A percentile compares a stretch with the other conserved stretches of the same genome.
Evolutionary conservation across 1,139 yeast genomes (phyloP).

Genomic region (Kodamaea anthophila): DNA sequence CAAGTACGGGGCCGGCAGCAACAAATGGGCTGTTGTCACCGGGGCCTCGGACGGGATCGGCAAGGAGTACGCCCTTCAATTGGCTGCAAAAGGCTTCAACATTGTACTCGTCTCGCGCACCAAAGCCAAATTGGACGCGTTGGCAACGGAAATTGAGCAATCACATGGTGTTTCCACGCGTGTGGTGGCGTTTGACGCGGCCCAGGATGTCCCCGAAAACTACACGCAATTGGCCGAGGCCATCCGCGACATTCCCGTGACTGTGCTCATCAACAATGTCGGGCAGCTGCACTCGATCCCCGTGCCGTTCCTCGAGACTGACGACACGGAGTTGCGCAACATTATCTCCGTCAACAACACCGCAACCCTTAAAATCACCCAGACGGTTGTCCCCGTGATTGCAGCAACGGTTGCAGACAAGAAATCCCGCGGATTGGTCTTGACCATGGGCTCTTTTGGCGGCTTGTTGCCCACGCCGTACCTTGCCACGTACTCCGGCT

Average conservation of each 20-base stretch:
- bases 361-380: constrained; percentile 81
- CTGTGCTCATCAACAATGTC: constrained; percentile 82
- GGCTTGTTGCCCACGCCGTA: constrained; percentile 91
- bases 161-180: constrained; percentile 60
- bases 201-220: constrained; percentile 48
- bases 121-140: constrained; percentile 59
- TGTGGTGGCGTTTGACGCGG: constrained; percentile 73
- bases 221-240: constrained; percentile 46
- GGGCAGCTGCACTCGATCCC: constrained; percentile 95
- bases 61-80: constrained; percentile 78
- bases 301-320: constrained; percentile 82
- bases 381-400: constrained; percentile 64
- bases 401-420: constrained; percentile 41
- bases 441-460: constrained; percentile 96
- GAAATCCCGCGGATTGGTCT: constrained; percentile 59
- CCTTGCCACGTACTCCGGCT: constrained; percentile 91
- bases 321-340: constrained; percentile 61
- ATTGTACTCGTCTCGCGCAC: constrained; percentile 82
- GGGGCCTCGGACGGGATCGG: constrained; percentile 99
- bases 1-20: constrained; percentile 63
- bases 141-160: constrained; percentile 58
- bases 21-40: constrained; percentile 85
- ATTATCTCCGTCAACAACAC: constrained; percentile 82
- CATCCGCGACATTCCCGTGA: constrained; percentile 50
- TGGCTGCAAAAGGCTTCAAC: constrained; percentile 82